phyloP scores from a whole-genome alignment of 2,329 filamentous ascomycete genomes.

The Geosmithia putterillii region DNA sequence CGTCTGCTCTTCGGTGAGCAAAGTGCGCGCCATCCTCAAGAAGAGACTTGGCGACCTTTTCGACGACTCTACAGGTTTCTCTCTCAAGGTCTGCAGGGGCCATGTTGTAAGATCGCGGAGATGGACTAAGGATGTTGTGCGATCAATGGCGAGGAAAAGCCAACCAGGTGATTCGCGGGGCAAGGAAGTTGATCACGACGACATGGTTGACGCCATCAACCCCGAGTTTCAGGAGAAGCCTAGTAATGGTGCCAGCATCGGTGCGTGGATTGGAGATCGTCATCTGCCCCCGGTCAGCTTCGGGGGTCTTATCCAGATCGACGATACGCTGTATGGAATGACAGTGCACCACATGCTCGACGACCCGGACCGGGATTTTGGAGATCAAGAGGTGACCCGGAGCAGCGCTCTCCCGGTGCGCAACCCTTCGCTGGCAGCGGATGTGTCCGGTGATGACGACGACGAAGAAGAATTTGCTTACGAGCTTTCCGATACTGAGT shows the following conservation, averaged over 20 bases:
- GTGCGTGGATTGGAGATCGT: conserved; percentile 73
- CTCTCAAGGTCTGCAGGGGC: conserved; percentile 60
- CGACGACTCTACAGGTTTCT: conserved; percentile 47
- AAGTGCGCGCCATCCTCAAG: conserved; percentile 59
- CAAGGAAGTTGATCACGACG: conserved; percentile 20
- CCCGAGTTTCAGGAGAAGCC: conserved; percentile 69
- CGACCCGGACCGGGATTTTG: conserved; percentile 40
- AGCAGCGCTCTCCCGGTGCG: conserved; percentile 27
- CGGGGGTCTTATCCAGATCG: conserved; percentile 75
- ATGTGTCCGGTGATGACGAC: conserved; percentile 39
- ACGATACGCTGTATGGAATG: conserved; percentile 81
- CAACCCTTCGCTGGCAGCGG: conserved; percentile 26
- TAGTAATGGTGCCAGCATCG: conserved; percentile 81
- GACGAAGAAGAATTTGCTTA: conserved; percentile 34
- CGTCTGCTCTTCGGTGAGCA: conserved; percentile 62
- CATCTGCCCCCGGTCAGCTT: conserved; percentile 87
- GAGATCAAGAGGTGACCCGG: conserved; percentile 11
- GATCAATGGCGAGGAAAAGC: conserved; percentile 18
- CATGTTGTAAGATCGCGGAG: conserved; percentile 51
- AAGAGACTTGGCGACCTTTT: conserved; percentile 55
- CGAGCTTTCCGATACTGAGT: conserved; percentile 51
- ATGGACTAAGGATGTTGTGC: conserved; percentile 14
- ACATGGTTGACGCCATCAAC: conserved; percentile 42
- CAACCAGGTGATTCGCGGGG: conserved; percentile 16
- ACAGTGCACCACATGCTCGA: conserved; percentile 96